Evolutionary conservation across 2,329 filamentous ascomycete species (phyloP).

Genomic region (Alternaria brassicae): DNA sequence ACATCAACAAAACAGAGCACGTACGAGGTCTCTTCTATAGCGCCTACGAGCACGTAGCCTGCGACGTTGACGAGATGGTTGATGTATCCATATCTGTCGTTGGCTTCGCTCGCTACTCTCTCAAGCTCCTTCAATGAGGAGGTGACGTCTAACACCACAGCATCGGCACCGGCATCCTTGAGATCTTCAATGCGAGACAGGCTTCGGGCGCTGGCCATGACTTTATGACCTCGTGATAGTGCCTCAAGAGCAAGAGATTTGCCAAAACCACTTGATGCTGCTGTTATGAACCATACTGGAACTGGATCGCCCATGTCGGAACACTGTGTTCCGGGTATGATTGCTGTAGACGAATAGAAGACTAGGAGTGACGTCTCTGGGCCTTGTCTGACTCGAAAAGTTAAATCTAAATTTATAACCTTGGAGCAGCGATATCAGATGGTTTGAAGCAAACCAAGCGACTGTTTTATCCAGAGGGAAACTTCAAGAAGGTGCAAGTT

Average conservation of each 20-base stretch:
- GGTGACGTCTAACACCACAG: constrained; percentile 53
- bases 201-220: constrained; percentile 58
- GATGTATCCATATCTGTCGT: constrained; percentile 51
- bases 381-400: neutral
- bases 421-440: neutral
- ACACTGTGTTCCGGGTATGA: neutral
- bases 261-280: constrained; percentile 58
- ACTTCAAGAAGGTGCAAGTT: neutral
- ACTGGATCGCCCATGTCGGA: neutral
- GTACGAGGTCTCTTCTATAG: constrained; percentile 55
- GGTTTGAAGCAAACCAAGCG: neutral
- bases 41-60: constrained; percentile 55
- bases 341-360: neutral
- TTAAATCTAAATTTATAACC: neutral
- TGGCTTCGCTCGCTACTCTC: constrained; percentile 47
- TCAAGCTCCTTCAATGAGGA: constrained; percentile 45
- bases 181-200: constrained; percentile 46
- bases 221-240: constrained; percentile 55
- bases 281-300: constrained; percentile 59
- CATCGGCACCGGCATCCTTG: constrained; percentile 46
- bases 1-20: constrained; percentile 15
- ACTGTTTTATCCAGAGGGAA: neutral
- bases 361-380: neutral
- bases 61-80: constrained; percentile 59
- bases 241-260: constrained; percentile 54